Conservation (phyloP, 2,329 filamentous ascomycete species). For the Colletotrichum sp. region DNA sequence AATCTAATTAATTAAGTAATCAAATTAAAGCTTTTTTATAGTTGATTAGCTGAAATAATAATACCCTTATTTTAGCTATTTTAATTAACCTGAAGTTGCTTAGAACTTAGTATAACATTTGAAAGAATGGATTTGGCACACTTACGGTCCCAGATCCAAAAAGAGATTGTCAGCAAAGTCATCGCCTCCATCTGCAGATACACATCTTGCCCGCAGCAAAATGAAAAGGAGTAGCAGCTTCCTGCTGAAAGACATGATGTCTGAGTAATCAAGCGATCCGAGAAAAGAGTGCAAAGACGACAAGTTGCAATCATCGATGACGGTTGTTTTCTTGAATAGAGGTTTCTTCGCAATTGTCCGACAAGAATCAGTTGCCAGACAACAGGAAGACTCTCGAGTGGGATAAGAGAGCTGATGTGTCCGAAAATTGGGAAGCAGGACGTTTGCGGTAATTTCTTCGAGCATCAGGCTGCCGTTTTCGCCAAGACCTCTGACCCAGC, state of each 20-base stretch:
- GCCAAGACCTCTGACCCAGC: accelerated
- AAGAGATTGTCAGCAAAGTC: background rate
- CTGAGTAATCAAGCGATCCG: background rate
- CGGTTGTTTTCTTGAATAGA: too few relatives aligned
- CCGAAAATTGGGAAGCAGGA: background rate
- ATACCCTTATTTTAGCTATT: too few relatives aligned
- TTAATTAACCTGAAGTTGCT: too few relatives aligned
- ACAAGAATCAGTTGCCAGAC: too few relatives aligned
- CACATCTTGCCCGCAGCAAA: accelerated
- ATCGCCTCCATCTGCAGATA: background rate
- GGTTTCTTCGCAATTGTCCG: too few relatives aligned
- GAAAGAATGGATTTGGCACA: background rate
- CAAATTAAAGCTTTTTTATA: too few relatives aligned
- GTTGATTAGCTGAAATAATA: too few relatives aligned
- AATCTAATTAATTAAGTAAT: too few relatives aligned
- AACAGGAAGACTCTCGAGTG: background rate
- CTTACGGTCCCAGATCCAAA: background rate
- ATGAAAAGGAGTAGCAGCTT: background rate
- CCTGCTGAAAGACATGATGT: accelerated
- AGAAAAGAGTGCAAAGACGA: background rate
- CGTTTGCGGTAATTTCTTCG: background rate
- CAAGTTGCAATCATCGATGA: too few relatives aligned
- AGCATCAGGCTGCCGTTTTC: background rate
- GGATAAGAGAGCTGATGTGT: accelerated
- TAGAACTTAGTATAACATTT: too few relatives aligned